Evolutionary conservation across 257 asterid genomes (phyloP), one percentile per base, ranked within the genome.

Genomic region (Solanum neorickii): DNA sequence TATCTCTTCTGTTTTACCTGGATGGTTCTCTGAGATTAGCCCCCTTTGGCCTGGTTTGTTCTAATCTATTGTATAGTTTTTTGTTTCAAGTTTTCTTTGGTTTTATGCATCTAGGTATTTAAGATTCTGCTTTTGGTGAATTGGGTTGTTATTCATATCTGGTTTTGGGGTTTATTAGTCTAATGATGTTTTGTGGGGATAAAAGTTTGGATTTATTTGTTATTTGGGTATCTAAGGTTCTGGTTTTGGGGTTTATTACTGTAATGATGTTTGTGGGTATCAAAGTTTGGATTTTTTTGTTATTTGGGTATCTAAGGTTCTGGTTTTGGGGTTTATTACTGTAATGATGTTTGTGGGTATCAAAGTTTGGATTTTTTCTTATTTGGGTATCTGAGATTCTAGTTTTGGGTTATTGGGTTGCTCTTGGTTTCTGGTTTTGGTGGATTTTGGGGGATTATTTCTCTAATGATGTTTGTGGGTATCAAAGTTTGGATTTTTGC

Each of bases 21-120:
- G 99, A 42, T 96, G 99, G 99, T 96, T 96, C 88, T 96, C 98
- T 35, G 99, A 96, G 92, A 93, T 96, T 44, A 96, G 96, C 91
- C 99, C 98, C 86, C 92, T 96, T 94, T 96, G 99, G 99, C 99
- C 98, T 86, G 99, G 98, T 93, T 86, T 86, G 92, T 87, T 29
- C 11, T 72, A 31, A 49, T 60, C 16, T 60, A 1, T 2, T 25
- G 41, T 41, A 27, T 85, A 25, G 27, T 21, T 18, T 31, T 16
- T 11, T 37, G 44, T 33, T 47, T 31, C 1, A 12, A 23, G 33
- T 25, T 76, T 33, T 12, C 27, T 83, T 25, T 4, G 15, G 21
- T 83, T 68, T n/a, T 39, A 39, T 25, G 56, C 86, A 21, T 82
- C 33, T 37, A 33, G 35, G 35, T 4, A 33, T 4, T 33, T 33